These are phyloP conservation scores for Isabelozyma pseudorhagii DNA, from an alignment of 805 yeast genomes.

Conservation along the genomic window DNA sequence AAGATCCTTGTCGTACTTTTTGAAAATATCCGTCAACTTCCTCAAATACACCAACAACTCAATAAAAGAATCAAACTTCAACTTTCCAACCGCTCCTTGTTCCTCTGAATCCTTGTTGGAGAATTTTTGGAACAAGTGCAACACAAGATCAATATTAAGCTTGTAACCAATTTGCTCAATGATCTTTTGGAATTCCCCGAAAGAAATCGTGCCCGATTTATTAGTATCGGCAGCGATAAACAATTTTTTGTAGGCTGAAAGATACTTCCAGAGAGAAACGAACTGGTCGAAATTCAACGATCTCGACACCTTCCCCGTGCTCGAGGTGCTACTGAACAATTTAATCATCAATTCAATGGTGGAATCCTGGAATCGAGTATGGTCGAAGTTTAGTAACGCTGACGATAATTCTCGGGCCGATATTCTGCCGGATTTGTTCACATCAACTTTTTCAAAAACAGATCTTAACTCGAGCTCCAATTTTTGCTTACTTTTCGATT, in stretches of 20 bases:
- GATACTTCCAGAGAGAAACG: conserved; percentile 64
- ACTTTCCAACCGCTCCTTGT: conserved; percentile 30
- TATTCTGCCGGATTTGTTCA: conserved; percentile 51
- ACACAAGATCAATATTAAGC: conserved; percentile 53
- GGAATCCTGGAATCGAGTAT: conserved; percentile 56
- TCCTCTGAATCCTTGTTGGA: conserved; percentile 34
- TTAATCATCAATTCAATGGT: conserved; percentile 63
- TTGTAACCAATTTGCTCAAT: conserved; percentile 65
- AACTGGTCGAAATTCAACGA: conserved; percentile 55
- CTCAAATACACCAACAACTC: conserved; percentile 76
- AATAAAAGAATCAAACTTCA: conserved; percentile 79
- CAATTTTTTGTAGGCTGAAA: conserved; percentile 62
- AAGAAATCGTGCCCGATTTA: conserved; percentile 56
- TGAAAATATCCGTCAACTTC: conserved; percentile 74
- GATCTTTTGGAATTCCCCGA: conserved; percentile 62
- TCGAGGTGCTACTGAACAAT: conserved; percentile 45
- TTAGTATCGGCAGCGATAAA: conserved; percentile 62
- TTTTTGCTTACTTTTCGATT: conserved; percentile 33
- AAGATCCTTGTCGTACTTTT: conserved; percentile 69
- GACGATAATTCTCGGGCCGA: conserved; percentile 55
- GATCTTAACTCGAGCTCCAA: conserved; percentile 47
- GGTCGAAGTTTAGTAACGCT: conserved; percentile 63
- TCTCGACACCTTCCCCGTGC: conserved; percentile 14
- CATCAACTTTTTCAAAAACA: conserved; percentile 54
- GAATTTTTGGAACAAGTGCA: conserved; percentile 56